These are phyloP conservation scores for Xylaria sp. DNA, from an alignment of 2,329 filamentous ascomycete genomes.

Conservation along the genomic window DNA sequence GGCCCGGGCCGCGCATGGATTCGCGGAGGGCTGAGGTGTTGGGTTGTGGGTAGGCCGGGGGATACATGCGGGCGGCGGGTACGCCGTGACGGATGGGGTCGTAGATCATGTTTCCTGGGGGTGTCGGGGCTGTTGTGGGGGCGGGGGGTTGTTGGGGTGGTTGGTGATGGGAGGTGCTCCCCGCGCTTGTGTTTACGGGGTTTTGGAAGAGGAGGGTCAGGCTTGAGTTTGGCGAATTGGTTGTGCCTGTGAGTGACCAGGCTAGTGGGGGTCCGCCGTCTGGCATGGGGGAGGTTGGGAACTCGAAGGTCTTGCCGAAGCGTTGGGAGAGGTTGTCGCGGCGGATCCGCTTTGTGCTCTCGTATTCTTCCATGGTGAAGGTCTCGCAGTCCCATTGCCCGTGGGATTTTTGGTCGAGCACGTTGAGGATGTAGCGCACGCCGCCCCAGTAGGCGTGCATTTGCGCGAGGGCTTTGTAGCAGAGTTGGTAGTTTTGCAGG, in stretches of 20 bases:
- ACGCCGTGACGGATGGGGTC: constrained; percentile 54
- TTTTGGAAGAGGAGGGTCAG: constrained; percentile 75
- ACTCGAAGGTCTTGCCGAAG: constrained; percentile 41
- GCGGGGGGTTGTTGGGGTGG: constrained; percentile 18
- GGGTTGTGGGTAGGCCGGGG: constrained; percentile 45
- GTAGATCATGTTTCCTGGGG: constrained; percentile 55
- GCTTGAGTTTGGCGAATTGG: constrained; percentile 78
- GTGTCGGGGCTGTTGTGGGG: constrained; percentile 41
- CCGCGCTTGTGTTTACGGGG: constrained; percentile 24
- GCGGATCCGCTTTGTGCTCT: constrained; percentile 56
- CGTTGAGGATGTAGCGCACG: constrained; percentile 79
- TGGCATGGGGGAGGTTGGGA: constrained; percentile 41
- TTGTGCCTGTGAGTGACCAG: constrained; percentile 83
- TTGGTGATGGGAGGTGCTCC: constrained; percentile 12
- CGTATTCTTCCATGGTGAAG: constrained; percentile 68
- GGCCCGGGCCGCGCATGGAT: constrained; percentile 24
- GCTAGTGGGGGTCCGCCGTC: constrained; percentile 56
- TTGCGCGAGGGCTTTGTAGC: constrained; percentile 76
- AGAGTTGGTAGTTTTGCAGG: constrained; percentile 80
- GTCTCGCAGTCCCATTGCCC: constrained; percentile 75
- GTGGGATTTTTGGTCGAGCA: constrained; percentile 80
- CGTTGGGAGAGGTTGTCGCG: constrained; percentile 39
- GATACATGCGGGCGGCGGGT: constrained; percentile 46
- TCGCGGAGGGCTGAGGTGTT: constrained; percentile 43
- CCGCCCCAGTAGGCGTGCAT: constrained; percentile 84